Evolutionary conservation across 257 asterid species (phyloP).

Genomic region (Gentiana macrophylla): DNA sequence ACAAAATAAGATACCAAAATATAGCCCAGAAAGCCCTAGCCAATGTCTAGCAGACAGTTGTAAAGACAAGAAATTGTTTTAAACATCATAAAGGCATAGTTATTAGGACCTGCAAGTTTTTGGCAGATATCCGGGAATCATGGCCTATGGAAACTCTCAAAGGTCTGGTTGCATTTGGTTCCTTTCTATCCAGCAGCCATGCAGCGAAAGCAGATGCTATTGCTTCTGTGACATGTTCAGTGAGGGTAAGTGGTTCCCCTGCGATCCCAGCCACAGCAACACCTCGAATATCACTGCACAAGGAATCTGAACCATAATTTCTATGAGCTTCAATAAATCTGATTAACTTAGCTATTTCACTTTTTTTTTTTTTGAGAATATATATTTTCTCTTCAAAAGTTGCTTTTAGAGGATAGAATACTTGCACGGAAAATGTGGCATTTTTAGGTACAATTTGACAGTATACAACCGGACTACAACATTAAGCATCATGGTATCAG

Average conservation of each 20-base stretch:
- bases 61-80: too few relatives aligned
- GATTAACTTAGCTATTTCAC: neutral
- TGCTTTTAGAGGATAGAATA: too few relatives aligned
- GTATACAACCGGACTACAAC: too few relatives aligned
- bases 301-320: neutral
- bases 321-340: neutral
- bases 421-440: too few relatives aligned
- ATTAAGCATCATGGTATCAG: too few relatives aligned
- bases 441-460: too few relatives aligned
- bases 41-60: too few relatives aligned
- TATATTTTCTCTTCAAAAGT: neutral
- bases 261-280: constrained; percentile 93
- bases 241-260: constrained; percentile 79
- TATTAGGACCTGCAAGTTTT: constrained; percentile 61
- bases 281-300: constrained; percentile 88
- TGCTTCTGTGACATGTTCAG: constrained; percentile 91
- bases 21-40: too few relatives aligned
- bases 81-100: too few relatives aligned
- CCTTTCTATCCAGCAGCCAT: constrained; percentile 75
- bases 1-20: too few relatives aligned
- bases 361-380: too few relatives aligned
- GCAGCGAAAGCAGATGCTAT: constrained; percentile 90
- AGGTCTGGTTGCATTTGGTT: constrained; percentile 36
- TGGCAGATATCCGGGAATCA: constrained; percentile 92
- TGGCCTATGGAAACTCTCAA: constrained; percentile 88